Evolutionary conservation across 1,139 yeast genomes (phyloP).

Genomic region (Nakaseomyces bracarensis): DNA sequence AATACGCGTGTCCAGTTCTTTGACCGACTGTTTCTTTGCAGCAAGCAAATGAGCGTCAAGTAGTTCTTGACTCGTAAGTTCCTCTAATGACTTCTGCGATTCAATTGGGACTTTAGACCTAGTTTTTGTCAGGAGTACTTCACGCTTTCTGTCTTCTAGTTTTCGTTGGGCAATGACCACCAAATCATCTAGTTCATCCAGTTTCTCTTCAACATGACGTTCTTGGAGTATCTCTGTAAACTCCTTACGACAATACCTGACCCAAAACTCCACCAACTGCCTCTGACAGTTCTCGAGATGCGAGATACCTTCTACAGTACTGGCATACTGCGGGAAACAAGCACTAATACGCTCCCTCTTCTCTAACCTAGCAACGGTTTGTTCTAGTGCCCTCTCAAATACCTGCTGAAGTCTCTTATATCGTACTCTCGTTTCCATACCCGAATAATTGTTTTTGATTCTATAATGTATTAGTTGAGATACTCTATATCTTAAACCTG

Average conservation of each 20-base stretch:
- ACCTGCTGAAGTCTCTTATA: slow-evolving; percentile 48
- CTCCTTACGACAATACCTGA: slow-evolving; percentile 48
- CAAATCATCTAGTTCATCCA: slow-evolving; percentile 59
- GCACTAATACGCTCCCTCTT: slow-evolving; percentile 50
- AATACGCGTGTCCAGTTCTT: slow-evolving; percentile 27
- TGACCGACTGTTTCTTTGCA: slow-evolving; percentile 27
- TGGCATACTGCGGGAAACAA: slow-evolving; percentile 59
- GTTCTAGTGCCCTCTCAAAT: slow-evolving; percentile 58
- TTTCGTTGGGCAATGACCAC: slow-evolving; percentile 26
- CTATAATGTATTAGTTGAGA: too few species aligned
- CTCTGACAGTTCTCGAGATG: slow-evolving; percentile 50
- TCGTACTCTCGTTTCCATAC: slow-evolving; percentile 33
- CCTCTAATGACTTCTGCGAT: slow-evolving; percentile 22
- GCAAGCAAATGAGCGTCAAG: slow-evolving; percentile 32
- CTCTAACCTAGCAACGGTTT: slow-evolving; percentile 51
- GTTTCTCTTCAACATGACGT: slow-evolving; percentile 46
- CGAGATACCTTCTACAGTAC: slow-evolving; percentile 42
- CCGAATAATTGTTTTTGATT: background rate
- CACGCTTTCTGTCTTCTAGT: slow-evolving; percentile 41
- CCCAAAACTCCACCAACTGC: slow-evolving; percentile 60
- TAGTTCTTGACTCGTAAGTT: slow-evolving; percentile 32
- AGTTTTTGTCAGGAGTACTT: slow-evolving; percentile 33
- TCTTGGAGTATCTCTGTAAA: slow-evolving; percentile 61
- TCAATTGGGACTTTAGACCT: slow-evolving; percentile 24
- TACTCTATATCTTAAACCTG: too few species aligned